Base-by-base conservation (phyloP, 2,329 filamentous ascomycete species). In the Penicillium frequentans region DNA sequence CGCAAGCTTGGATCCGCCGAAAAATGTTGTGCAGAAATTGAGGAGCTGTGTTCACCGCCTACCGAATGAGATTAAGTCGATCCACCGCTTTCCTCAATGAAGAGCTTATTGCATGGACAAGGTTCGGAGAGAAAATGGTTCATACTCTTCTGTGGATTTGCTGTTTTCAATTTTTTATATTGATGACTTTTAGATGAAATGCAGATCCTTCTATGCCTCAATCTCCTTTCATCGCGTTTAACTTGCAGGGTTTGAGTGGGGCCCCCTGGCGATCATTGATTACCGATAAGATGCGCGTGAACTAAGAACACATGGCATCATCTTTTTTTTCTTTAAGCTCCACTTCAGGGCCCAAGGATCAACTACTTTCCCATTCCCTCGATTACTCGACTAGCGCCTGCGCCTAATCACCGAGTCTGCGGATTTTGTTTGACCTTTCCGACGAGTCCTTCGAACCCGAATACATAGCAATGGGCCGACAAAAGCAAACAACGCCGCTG, bases 401-500 rank as follows among this genome's bases (percentile, higher is more conserved):
- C 10, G 11, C 19, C 13, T 6, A 23, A 21, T 3, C 19, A 3
- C 19, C 16, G 7, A 19, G 3, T 23, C 4, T 7, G 9, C 19
- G 11, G 8, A 51, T 50, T 24, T 42, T 19, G 7, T 52, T 33
- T 19, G 45, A 37, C 35, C 43, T 33, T 39, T 37, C 43, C 39
- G 19, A 1, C 19, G 43, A 43, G 29, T 11, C 37, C 44, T 44
- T 48, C 24, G 14, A 45, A 26, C 27, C n/a, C 37, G 9, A 47
- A 29, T 48, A 26, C 24, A 16, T 58, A 55, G 45, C 63, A 62
- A 91, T 92, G 89, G 89, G 88, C 58, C 85, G 89, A 68, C 83
- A 82, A 54, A 91, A 92, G 75, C 87, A 90, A 75, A 78, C 83
- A 39, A 79, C 78, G 49, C 86, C 89, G 10, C 75, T 88, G 56